phyloP scores from a whole-genome alignment of 495 filamentous ascomycete genomes.

The Aspergillus heteromorphus region DNA sequence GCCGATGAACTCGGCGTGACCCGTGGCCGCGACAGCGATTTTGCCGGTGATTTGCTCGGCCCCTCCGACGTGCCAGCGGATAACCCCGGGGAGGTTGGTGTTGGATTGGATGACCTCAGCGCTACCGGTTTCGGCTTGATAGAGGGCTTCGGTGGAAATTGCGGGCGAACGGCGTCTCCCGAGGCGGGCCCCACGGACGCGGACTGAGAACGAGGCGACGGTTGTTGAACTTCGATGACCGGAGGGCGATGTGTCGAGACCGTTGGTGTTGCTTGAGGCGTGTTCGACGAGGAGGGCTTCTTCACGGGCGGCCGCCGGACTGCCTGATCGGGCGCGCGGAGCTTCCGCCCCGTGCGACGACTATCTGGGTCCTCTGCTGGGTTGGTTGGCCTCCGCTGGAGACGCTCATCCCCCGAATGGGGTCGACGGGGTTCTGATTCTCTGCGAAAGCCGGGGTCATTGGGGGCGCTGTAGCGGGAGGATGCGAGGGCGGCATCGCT shows the following conservation, averaged over 20 bases:
- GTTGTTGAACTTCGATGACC: conserved; percentile 1
- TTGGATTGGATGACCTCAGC: conserved; percentile 27
- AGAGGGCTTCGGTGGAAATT: conserved; percentile 29
- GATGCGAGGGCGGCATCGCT: conserved; percentile 34
- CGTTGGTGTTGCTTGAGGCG: conserved; percentile 10
- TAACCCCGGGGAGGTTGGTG: conserved; percentile 20
- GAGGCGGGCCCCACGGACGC: conserved; percentile 19
- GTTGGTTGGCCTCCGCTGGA: conserved; percentile 2
- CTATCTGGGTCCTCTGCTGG: conserved; percentile 4
- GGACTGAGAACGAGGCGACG: conserved; percentile 6
- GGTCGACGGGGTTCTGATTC: conserved; percentile 17
- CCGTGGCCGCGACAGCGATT: conserved; percentile 21
- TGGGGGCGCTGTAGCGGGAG: conserved; percentile 26
- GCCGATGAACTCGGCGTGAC: conserved; percentile 5
- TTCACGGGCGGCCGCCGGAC: conserved; percentile 9
- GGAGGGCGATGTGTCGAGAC: conserved; percentile 2
- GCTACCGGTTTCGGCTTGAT: conserved; percentile 34
- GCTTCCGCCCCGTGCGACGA: conserved; percentile 25
- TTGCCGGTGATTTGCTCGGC: conserved; percentile 18
- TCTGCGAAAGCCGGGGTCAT: conserved; percentile 20
- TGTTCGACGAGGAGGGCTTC: background rate
- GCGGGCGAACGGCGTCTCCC: conserved; percentile 14
- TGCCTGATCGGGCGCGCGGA: conserved; percentile 7
- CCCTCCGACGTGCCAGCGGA: conserved; percentile 10
- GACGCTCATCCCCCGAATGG: conserved; percentile 27